phyloP scores from a whole-genome alignment of 2,329 filamentous ascomycete species.

The Bipolaris zeicola region DNA sequence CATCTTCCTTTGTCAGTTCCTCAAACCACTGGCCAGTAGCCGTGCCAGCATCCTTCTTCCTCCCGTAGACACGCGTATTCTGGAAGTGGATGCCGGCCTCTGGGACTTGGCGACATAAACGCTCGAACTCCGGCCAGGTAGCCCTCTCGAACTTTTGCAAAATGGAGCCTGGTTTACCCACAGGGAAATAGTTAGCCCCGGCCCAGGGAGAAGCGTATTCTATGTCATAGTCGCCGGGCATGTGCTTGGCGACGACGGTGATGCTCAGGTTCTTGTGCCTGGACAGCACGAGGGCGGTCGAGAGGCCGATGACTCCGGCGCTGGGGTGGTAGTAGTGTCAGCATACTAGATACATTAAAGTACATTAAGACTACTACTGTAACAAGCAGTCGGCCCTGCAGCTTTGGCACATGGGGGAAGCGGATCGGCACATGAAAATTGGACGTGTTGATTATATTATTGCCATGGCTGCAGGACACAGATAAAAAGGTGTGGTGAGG shows the following conservation, averaged over 20 bases:
- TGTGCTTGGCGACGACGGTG: slow-evolving; percentile 81
- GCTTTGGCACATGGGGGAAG: background rate
- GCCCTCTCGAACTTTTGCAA: slow-evolving; percentile 50
- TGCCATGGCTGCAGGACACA: background rate
- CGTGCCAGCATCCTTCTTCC: slow-evolving; percentile 66
- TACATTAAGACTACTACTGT: background rate
- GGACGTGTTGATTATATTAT: background rate
- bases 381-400: background rate
- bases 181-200: slow-evolving; percentile 74
- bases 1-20: slow-evolving; percentile 68
- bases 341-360: slow-evolving; percentile 1
- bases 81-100: slow-evolving; percentile 84
- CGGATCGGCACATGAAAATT: background rate
- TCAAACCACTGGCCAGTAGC: slow-evolving; percentile 66
- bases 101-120: slow-evolving; percentile 63
- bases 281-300: slow-evolving; percentile 67
- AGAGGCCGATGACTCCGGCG: slow-evolving; percentile 69
- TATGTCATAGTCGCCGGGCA: slow-evolving; percentile 90
- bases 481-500: background rate
- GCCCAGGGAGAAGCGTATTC: slow-evolving; percentile 94
- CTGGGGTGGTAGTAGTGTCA: slow-evolving; percentile 44
- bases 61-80: slow-evolving; percentile 61
- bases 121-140: slow-evolving; percentile 53
- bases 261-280: slow-evolving; percentile 62
- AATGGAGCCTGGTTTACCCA: slow-evolving; percentile 49